These are phyloP conservation scores for Lyophyllum shimeji DNA, from an alignment of 768 basidiomycete species.

Conservation along the genomic window DNA sequence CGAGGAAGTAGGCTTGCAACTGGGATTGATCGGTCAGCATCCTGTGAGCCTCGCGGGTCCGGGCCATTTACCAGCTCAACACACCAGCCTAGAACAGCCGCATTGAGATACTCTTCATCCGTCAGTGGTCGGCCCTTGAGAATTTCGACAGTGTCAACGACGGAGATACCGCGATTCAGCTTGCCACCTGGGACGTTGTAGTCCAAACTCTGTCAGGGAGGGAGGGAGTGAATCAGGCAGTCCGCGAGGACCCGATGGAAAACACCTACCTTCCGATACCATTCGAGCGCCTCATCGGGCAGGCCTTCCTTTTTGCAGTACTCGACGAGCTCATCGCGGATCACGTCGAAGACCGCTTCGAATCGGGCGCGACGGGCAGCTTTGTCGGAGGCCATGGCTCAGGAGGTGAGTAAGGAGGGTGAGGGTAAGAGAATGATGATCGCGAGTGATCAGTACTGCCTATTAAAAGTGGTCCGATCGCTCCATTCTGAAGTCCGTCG, in stretches of 20 bases:
- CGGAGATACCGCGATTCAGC: slow-evolving; percentile 94
- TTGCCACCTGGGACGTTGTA: slow-evolving; percentile 98
- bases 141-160: slow-evolving; percentile 91
- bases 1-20: slow-evolving; percentile 98
- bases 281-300: slow-evolving; percentile 81
- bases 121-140: slow-evolving; percentile 67
- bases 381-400: slow-evolving; percentile 20
- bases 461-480: background rate
- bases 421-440: background rate
- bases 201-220: slow-evolving; percentile 63
- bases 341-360: slow-evolving; percentile 64
- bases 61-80: slow-evolving; percentile 72
- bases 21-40: slow-evolving; percentile 25
- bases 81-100: slow-evolving; percentile 92
- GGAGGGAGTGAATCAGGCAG: background rate
- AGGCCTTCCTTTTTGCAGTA: slow-evolving; percentile 70
- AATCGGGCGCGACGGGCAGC: slow-evolving; percentile 56
- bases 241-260: background rate
- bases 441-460: background rate
- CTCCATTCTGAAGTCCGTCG: background rate
- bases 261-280: slow-evolving; percentile 75
- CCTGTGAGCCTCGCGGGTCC: background rate
- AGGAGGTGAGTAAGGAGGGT: background rate
- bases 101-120: slow-evolving; percentile 86
- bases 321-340: slow-evolving; percentile 77